Evolutionary conservation across 2,329 filamentous ascomycete species (phyloP), one percentile per base, ranked within the genome.

Genomic region (Chaetomiaceae sp.): DNA sequence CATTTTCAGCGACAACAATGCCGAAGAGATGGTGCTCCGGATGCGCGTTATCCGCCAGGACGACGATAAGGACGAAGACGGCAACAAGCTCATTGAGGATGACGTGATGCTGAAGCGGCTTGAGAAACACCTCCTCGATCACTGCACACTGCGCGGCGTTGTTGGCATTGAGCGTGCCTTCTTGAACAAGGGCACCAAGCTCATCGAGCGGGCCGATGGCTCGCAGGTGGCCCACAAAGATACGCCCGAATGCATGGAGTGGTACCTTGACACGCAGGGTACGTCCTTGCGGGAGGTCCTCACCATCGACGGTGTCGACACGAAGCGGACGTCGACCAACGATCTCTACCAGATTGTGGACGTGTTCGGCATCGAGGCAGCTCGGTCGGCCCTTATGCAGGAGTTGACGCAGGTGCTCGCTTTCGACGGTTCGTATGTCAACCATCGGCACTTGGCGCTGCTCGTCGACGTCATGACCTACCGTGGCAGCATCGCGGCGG

Each of bases 401-500:
- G 94, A 98, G 65, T 69, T 98, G 74, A 88, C 86, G 24, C 83
- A 88, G 61, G 93, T 99, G 63, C 71, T 99, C 71, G 90, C 93
- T 20, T 98, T 98, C 64, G 93, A 97, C 64, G 94, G 94, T 78
- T 97, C 93, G 12, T 98, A 98, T 65, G 93, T 98, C 77, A 98
- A 98, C 67, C 89, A 97, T 70, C 89, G 93, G 61, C 93, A 98
- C 72, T 82, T 98, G 72, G 87, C 90, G 38, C 80, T 98, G 29
- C 76, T 98, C 43, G 89, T 94, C 55, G 93, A 98, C 70, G 88
- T 98, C 53, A 98, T 98, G 93, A 96, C 90, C 22, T 89, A 94
- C 60, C 81, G 93, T 60, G 93, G 93, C 56, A 84, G 86, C 59
- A 83, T 98, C 60, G 95, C 95, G 67, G 91, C 93, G 12, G 91